A percentile compares a stretch with the other conserved stretches of the same genome.
These are phyloP conservation scores for Peniophora sp. DNA, from an alignment of 1,284 basidiomycete genomes.

Conservation along the genomic window DNA sequence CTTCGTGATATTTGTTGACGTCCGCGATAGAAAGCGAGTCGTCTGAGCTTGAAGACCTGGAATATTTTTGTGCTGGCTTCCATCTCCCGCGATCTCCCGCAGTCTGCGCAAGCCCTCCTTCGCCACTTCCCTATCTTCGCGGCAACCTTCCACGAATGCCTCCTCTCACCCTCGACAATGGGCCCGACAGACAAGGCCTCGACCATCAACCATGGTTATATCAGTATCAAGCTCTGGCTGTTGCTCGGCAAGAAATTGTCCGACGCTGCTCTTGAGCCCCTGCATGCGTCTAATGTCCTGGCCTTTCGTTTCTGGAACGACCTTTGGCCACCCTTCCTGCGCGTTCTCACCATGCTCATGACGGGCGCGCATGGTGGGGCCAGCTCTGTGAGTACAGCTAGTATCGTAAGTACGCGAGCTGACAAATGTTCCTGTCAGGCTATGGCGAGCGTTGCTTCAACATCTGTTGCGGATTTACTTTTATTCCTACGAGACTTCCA, in stretches of 20 bases:
- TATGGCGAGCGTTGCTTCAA: slow-evolving; percentile 44
- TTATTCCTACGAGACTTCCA: slow-evolving; percentile 51
- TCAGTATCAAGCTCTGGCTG: slow-evolving; percentile 63
- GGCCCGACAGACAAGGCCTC: slow-evolving; percentile 20
- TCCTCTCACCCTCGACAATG: slow-evolving; percentile 15
- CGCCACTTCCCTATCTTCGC: slow-evolving; percentile 43
- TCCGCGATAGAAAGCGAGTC: slow-evolving; percentile 28
- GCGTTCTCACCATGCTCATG: slow-evolving; percentile 41
- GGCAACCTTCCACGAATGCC: slow-evolving; percentile 33
- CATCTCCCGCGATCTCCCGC: slow-evolving; percentile 31
- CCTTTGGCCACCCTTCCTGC: slow-evolving; percentile 62
- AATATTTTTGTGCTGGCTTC: slow-evolving; percentile 51
- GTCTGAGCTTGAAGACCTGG: slow-evolving; percentile 49
- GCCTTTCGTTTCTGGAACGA: slow-evolving; percentile 58
- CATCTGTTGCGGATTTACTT: slow-evolving; percentile 57
- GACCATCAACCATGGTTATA: slow-evolving; percentile 60
- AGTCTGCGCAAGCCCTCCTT: slow-evolving; percentile 36
- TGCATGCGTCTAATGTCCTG: slow-evolving; percentile 22
- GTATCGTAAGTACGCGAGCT: background rate
- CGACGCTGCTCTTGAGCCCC: background rate
- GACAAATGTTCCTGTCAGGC: slow-evolving; percentile 32
- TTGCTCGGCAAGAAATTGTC: slow-evolving; percentile 29
- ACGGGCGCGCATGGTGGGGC: slow-evolving; percentile 35
- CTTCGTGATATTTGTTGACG: too few relatives aligned
- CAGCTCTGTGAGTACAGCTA: slow-evolving; percentile 33